phyloP scores from a whole-genome alignment of 331 rosid genomes.

The Pyracantha coccinea region DNA sequence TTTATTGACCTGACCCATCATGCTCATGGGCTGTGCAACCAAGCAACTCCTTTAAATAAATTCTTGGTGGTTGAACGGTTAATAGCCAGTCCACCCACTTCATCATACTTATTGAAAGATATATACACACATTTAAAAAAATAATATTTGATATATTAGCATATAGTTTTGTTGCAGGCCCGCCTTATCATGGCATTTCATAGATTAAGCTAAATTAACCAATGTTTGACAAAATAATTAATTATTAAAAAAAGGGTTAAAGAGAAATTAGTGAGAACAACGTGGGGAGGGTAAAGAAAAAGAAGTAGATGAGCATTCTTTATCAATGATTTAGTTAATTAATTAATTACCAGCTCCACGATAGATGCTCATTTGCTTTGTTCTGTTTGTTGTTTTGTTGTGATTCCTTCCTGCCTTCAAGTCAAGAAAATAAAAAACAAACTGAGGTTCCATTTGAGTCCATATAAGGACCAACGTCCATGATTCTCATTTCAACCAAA shows the following conservation, averaged over 20 bases:
- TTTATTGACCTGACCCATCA: slow-evolving; percentile 2
- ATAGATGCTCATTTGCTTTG: not conserved
- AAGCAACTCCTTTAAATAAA: slow-evolving; percentile 6
- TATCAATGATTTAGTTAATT: not conserved
- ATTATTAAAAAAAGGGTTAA: not conserved
- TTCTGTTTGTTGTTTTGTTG: not conserved
- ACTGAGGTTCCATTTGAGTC: not conserved
- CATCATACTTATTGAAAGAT: slow-evolving; percentile 13
- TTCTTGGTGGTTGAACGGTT: slow-evolving; percentile 39
- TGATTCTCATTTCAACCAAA: too few relatives aligned
- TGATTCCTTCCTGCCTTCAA: not conserved
- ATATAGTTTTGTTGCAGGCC: not conserved
- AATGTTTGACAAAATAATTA: not conserved
- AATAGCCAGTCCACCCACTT: slow-evolving; percentile 21
- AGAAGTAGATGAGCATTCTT: slow-evolving; percentile 1
- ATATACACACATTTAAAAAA: not conserved
- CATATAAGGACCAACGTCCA: not conserved
- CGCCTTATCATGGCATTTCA: not conserved
- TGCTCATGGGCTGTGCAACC: slow-evolving; percentile 8
- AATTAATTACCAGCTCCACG: not conserved
- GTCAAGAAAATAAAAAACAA: too few relatives aligned
- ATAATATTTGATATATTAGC: not conserved
- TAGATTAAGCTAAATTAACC: not conserved
- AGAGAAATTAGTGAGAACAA: not conserved
- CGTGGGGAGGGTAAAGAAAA: slow-evolving; percentile 1